Conservation (phyloP, 2,329 filamentous ascomycete genomes). For the Thermoascus crustaceus region DNA sequence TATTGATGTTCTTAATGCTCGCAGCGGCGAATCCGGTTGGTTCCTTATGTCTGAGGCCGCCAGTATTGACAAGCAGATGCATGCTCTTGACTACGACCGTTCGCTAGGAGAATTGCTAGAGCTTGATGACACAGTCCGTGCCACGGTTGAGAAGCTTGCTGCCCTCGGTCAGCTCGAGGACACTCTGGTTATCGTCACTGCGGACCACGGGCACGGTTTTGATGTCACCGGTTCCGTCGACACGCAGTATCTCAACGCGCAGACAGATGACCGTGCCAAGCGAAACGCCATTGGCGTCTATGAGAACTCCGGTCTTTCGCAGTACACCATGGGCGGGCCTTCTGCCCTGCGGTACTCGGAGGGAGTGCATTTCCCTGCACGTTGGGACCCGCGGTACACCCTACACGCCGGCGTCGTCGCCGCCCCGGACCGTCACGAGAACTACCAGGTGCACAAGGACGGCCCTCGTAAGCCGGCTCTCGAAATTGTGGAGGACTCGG, state of each 20-base stretch:
- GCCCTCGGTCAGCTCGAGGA: slow-evolving; percentile 60
- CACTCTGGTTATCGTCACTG: slow-evolving; percentile 71
- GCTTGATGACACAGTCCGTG: slow-evolving; percentile 73
- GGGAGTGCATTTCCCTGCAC: slow-evolving; percentile 67
- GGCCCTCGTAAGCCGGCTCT: slow-evolving; percentile 56
- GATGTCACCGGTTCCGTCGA: slow-evolving; percentile 78
- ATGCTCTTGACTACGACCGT: slow-evolving; percentile 74
- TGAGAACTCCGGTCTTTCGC: slow-evolving; percentile 62
- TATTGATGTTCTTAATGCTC: slow-evolving; percentile 64
- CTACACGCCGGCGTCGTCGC: slow-evolving; percentile 65
- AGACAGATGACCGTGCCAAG: slow-evolving; percentile 61
- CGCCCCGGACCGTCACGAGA: slow-evolving; percentile 66
- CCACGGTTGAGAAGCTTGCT: slow-evolving; percentile 63
- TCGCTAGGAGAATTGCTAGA: slow-evolving; percentile 78
- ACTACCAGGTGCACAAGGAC: slow-evolving; percentile 62
- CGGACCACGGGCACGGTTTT: slow-evolving; percentile 86
- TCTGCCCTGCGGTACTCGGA: slow-evolving; percentile 58
- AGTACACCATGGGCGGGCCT: slow-evolving; percentile 59
- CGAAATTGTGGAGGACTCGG: slow-evolving; percentile 43
- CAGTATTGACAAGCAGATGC: slow-evolving; percentile 86
- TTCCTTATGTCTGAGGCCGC: slow-evolving; percentile 84
- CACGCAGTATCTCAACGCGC: slow-evolving; percentile 63
- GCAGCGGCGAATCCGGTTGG: slow-evolving; percentile 63
- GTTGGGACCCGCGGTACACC: slow-evolving; percentile 79
- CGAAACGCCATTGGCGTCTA: slow-evolving; percentile 68